phyloP scores from a whole-genome alignment of 2,329 filamentous ascomycete genomes.

The Chrysoporthe deuterocubensis region DNA sequence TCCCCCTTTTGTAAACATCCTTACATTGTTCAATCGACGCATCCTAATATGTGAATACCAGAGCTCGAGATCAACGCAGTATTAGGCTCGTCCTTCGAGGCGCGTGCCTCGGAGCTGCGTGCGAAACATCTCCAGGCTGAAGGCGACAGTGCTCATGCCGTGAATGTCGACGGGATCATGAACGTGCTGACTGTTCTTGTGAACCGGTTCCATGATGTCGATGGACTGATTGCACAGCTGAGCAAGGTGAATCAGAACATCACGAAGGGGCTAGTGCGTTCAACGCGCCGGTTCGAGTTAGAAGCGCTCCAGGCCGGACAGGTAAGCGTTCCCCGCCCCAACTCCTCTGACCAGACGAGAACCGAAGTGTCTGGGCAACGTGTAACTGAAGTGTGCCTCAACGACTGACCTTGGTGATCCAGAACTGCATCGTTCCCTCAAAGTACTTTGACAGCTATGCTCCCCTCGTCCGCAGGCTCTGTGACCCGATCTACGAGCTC shows the following conservation, averaged over 20 bases:
- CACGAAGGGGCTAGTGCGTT: slow-evolving; percentile 42
- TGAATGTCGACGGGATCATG: slow-evolving; percentile 43
- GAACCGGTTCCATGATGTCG: slow-evolving; percentile 40
- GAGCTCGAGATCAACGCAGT: slow-evolving; percentile 53
- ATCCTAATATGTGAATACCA: slow-evolving; percentile 30
- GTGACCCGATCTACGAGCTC: slow-evolving; percentile 48
- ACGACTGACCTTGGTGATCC: slow-evolving; percentile 14
- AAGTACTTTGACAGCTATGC: slow-evolving; percentile 49
- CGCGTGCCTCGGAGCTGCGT: slow-evolving; percentile 47
- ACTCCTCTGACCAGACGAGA: neutral
- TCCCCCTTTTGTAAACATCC: neutral
- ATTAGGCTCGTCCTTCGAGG: slow-evolving; percentile 37
- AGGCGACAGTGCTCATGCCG: slow-evolving; percentile 39
- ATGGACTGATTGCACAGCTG: slow-evolving; percentile 41
- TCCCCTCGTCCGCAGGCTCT: slow-evolving; percentile 45
- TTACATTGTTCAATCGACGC: neutral
- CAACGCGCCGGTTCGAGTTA: slow-evolving; percentile 53
- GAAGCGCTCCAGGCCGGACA: slow-evolving; percentile 56
- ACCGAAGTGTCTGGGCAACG: neutral
- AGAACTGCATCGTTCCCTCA: slow-evolving; percentile 44
- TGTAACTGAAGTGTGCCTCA: neutral
- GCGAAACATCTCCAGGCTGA: slow-evolving; percentile 45
- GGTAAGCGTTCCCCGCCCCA: slow-evolving; percentile 40
- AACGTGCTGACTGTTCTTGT: slow-evolving; percentile 43
- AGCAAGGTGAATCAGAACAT: slow-evolving; percentile 42